Evolutionary conservation across 2,329 filamentous ascomycete genomes (phyloP).

Genomic region (Pseudocercospora crystallina): DNA sequence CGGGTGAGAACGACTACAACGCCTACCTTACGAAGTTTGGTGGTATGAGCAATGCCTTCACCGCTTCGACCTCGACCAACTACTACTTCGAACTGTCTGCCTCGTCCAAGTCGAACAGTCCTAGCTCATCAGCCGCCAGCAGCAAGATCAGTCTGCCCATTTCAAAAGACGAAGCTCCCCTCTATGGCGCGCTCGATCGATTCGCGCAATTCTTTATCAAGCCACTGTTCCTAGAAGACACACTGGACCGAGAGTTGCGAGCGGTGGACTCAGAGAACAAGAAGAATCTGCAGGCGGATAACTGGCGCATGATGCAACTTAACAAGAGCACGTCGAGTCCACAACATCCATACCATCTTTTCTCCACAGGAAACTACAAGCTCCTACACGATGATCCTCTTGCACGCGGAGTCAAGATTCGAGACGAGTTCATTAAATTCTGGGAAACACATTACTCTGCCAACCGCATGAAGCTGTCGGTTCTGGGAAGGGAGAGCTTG

Average conservation of each 20-base stretch:
- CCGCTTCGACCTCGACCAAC: constrained; percentile 88
- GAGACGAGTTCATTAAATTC: constrained; percentile 90
- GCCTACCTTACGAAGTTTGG: constrained; percentile 88
- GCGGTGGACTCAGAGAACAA: constrained; percentile 96
- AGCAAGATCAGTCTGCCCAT: constrained; percentile 36
- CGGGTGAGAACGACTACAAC: constrained; percentile 91
- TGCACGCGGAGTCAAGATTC: constrained; percentile 75
- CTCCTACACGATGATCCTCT: constrained; percentile 82
- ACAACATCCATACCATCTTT: constrained; percentile 84
- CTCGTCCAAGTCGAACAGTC: constrained; percentile 62
- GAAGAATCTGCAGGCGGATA: constrained; percentile 91
- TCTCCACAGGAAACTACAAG: constrained; percentile 85
- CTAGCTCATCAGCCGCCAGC: constrained; percentile 36
- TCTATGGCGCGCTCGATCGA: constrained; percentile 81
- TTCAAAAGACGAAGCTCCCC: constrained; percentile 52
- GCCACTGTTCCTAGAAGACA: constrained; percentile 80
- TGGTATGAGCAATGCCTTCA: constrained; percentile 93
- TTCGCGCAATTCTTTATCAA: constrained; percentile 94
- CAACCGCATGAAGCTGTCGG: constrained; percentile 88
- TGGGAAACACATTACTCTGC: constrained; percentile 87
- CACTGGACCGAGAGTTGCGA: constrained; percentile 79
- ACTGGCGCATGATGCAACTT: constrained; percentile 83
- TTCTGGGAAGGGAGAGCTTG: constrained; percentile 77
- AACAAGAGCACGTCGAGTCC: constrained; percentile 86
- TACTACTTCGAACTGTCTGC: constrained; percentile 96